Conservation (phyloP, 768 basidiomycete species). For the Pulveroboletus frians region DNA sequence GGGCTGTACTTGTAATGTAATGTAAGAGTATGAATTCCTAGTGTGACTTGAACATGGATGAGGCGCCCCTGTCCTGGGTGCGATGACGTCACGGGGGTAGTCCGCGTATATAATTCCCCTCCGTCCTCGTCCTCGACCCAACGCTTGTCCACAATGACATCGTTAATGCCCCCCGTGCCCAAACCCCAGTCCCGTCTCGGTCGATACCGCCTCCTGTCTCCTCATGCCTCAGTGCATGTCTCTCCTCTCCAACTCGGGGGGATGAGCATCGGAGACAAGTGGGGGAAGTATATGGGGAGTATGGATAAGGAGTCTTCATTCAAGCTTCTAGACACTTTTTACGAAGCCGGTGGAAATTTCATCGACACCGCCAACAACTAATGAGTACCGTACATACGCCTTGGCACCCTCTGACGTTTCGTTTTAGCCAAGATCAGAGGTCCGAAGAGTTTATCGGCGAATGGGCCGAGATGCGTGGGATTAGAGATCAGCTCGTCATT, state of each 20-base stretch:
- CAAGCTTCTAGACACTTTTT: conserved; percentile 43
- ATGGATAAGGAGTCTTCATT: conserved; percentile 41
- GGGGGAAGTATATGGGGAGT: conserved; percentile 31
- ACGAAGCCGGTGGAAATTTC: conserved; percentile 44
- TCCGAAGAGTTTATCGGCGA: conserved; percentile 51
- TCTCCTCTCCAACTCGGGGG: conserved; percentile 46
- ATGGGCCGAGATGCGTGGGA: conserved; percentile 41
- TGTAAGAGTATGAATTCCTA: background rate
- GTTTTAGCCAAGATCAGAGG: conserved; percentile 44
- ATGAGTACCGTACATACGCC: conserved; percentile 14
- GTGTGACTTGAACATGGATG: too few species aligned
- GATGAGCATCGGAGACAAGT: conserved; percentile 42
- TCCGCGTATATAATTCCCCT: background rate
- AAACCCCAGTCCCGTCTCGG: conserved; percentile 32
- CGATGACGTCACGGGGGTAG: background rate
- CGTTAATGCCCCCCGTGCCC: conserved; percentile 13
- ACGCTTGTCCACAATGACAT: conserved; percentile 2
- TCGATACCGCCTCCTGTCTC: conserved; percentile 35
- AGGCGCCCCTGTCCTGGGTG: too few species aligned
- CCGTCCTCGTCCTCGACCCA: background rate
- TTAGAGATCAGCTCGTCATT: conserved; percentile 44
- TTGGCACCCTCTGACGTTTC: background rate
- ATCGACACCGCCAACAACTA: conserved; percentile 48
- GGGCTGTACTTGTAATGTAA: background rate
- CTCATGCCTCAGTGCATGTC: conserved; percentile 40